Evolutionary conservation across 140 eudicot species (phyloP).

Genomic region (Stevia rebaudiana): DNA sequence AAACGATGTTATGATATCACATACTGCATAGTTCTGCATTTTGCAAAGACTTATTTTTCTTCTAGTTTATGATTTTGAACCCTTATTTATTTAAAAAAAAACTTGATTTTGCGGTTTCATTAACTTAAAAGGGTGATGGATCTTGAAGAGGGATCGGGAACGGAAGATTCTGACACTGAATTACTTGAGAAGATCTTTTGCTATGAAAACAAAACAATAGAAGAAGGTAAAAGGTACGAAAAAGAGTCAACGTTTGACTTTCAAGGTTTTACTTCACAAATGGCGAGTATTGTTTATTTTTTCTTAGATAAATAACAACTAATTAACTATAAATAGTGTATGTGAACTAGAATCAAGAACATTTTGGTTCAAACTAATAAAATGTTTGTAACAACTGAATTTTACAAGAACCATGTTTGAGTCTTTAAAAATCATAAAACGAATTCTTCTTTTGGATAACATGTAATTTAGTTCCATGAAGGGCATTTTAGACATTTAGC

Average conservation of each 20-base stretch:
- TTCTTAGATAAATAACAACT: neutral
- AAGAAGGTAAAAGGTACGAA: conserved; percentile 43
- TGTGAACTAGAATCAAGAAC: neutral
- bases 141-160: conserved; percentile 82
- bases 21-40: neutral
- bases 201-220: conserved; percentile 23
- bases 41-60: neutral
- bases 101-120: neutral
- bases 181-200: conserved; percentile 38
- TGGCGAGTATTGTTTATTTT: neutral
- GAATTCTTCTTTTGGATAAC: neutral
- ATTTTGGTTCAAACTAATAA: neutral
- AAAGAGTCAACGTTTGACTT: neutral
- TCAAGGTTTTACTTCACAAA: neutral
- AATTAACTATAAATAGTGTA: neutral
- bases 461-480: neutral
- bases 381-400: neutral
- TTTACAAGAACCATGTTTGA: neutral
- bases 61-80: neutral
- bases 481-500: conserved; percentile 6
- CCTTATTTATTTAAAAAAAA: neutral
- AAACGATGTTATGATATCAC: neutral
- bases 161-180: conserved; percentile 57
- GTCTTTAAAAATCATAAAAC: neutral
- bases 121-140: conserved; percentile 55